A percentile compares a stretch with the other conserved stretches of the same genome.
Conservation (phyloP, 768 basidiomycete species). For the Lactarius psammicola region DNA sequence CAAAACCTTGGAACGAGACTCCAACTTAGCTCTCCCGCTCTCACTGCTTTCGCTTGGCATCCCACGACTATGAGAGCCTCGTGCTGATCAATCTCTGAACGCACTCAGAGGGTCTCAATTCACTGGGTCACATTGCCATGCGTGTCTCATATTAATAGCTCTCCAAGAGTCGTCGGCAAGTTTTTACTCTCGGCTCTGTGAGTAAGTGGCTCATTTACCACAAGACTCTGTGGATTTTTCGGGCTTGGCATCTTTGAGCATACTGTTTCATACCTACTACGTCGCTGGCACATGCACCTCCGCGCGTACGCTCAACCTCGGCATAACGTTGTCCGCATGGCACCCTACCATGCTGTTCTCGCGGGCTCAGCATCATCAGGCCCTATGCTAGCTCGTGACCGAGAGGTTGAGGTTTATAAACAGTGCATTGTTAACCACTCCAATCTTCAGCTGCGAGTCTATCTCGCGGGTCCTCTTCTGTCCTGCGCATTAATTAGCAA, state of each 20-base stretch:
- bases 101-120: background rate
- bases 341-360: background rate
- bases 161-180: background rate
- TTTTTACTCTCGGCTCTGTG: too few species aligned
- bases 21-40: background rate
- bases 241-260: background rate
- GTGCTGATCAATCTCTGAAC: background rate
- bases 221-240: background rate
- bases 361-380: background rate
- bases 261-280: background rate
- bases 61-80: background rate
- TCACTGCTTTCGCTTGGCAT: background rate
- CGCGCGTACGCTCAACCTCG: background rate
- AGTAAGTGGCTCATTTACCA: background rate
- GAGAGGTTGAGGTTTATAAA: background rate
- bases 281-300: background rate
- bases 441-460: background rate
- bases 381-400: background rate
- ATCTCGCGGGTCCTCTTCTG: background rate
- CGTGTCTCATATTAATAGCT: background rate
- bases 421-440: background rate
- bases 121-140: background rate
- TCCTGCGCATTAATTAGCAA: background rate
- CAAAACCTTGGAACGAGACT: background rate
- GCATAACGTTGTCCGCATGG: background rate